Base-by-base conservation (phyloP, 495 filamentous ascomycete genomes). In the Staphylotrichum tortipilum region DNA sequence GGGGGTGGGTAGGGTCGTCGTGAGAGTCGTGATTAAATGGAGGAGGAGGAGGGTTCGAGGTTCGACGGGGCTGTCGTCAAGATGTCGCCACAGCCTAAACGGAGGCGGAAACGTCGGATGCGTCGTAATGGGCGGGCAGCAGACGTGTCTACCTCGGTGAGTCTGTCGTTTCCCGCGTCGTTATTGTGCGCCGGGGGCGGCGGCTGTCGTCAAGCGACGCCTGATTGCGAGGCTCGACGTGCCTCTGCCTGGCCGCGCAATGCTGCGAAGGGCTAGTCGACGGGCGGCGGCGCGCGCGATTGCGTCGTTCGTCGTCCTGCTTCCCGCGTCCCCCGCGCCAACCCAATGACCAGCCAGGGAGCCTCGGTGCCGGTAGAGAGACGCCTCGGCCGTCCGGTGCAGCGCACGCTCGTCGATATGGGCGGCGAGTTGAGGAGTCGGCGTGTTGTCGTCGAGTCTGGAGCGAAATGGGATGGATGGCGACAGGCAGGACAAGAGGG, bases 211-310 rank as follows among this genome's bases (percentile, higher is more conserved):
- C 37, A 40, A 21, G 41, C 35, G 52, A 40, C 53, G 56, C 49
- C 56, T 62, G 50, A 55, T 51, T 45, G 50, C 49, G 47, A 58
- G 53, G n/a, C n/a, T n/a, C n/a, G n/a, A n/a, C n/a, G n/a, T n/a
- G n/a, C n/a, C n/a, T n/a, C 57, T 54, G 47, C 49, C 30, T 31
- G 48, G 49, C 52, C 54, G 53, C 55, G 56, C 56, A 56, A 55
- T 33, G 52, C 44, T 49, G 48, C 46, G 43, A 40, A 24, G 36
- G 54, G 18, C 40, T 18, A 35, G 41, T 23, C 29, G 47, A 29
- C 29, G n/a, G 23, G 47, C 23, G 35, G n/a, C n/a, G n/a, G n/a
- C 22, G 33, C 36, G 17, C 30, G 21, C 15, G 12, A 21, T 14
- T 29, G 15, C 14, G 28, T n/a, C 18, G 18, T 40, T 38, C 22